phyloP scores from a whole-genome alignment of 2,329 filamentous ascomycete genomes.

The Colletotrichum costaricense region DNA sequence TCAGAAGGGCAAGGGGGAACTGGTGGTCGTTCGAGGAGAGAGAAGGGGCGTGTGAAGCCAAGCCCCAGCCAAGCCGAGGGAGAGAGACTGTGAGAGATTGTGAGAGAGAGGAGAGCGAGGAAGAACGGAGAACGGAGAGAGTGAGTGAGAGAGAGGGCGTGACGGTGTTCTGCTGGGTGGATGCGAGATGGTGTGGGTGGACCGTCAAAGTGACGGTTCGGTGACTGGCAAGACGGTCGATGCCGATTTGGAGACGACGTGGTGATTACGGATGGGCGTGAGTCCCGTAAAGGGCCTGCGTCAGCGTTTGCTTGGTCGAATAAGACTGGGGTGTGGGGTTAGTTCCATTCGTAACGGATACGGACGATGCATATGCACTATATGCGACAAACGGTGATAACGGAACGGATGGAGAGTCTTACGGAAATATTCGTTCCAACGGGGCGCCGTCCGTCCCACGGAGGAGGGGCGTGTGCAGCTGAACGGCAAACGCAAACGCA shows the following conservation, averaged over 20 bases:
- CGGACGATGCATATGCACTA: not conserved
- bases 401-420: not conserved
- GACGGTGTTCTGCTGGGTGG: not conserved
- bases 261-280: not conserved
- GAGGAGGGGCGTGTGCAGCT: conserved; percentile 22
- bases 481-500: conserved; percentile 9
- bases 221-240: conserved; percentile 4
- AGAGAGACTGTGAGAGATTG: not conserved
- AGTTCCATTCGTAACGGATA: not conserved
- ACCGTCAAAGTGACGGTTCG: not conserved
- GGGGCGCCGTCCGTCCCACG: not conserved
- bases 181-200: conserved; percentile 13
- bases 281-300: not conserved
- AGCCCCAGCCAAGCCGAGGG: conserved; percentile 27
- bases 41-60: not conserved
- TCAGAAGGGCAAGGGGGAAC: conserved; percentile 25
- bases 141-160: not conserved
- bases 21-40: not conserved
- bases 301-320: not conserved
- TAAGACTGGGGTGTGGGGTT: not conserved
- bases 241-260: not conserved
- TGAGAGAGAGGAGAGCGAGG: not conserved
- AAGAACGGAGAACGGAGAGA: not conserved
- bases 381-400: not conserved
- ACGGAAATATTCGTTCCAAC: conserved; percentile 14